These are phyloP conservation scores for Strobilomyces dryophilus DNA, from an alignment of 768 basidiomycete genomes.

Conservation along the genomic window DNA sequence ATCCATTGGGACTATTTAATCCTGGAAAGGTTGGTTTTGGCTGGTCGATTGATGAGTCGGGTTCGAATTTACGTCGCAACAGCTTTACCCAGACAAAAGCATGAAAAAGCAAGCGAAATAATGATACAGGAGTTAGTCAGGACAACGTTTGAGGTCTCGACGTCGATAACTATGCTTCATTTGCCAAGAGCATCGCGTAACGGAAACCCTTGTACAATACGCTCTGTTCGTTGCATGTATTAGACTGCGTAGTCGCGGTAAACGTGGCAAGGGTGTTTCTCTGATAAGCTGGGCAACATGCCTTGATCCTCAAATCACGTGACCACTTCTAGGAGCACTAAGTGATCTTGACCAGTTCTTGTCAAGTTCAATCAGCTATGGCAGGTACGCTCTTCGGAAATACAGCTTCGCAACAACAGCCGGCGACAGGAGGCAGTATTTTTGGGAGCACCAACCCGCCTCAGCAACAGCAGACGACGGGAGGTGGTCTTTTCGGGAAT, in stretches of 20 bases:
- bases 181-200: too few species aligned
- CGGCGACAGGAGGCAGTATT: conserved; percentile 18
- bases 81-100: conserved; percentile 25
- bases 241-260: too few species aligned
- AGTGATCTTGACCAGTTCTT: not conserved
- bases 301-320: too few species aligned
- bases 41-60: not conserved
- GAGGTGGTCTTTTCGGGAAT: conserved; percentile 16
- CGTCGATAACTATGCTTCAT: not conserved
- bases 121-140: not conserved
- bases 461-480: conserved; percentile 21
- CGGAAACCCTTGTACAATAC: too few species aligned
- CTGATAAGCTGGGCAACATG: too few species aligned
- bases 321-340: not conserved
- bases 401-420: conserved; percentile 20
- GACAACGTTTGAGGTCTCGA: not conserved
- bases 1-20: conserved; percentile 75
- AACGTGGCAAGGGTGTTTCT: too few species aligned
- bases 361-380: conserved; percentile 8
- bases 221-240: too few species aligned
- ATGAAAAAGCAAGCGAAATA: conserved; percentile 11
- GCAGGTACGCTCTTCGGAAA: conserved; percentile 22
- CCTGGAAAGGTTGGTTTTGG: conserved; percentile 66
- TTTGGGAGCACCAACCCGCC: conserved; percentile 24
- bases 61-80: not conserved